Percentiles rank a stretch among this genome's conserved stretches.
These are phyloP conservation scores for Metarhizium guizhouense DNA, from an alignment of 2,329 filamentous ascomycete genomes.

Conservation along the genomic window DNA sequence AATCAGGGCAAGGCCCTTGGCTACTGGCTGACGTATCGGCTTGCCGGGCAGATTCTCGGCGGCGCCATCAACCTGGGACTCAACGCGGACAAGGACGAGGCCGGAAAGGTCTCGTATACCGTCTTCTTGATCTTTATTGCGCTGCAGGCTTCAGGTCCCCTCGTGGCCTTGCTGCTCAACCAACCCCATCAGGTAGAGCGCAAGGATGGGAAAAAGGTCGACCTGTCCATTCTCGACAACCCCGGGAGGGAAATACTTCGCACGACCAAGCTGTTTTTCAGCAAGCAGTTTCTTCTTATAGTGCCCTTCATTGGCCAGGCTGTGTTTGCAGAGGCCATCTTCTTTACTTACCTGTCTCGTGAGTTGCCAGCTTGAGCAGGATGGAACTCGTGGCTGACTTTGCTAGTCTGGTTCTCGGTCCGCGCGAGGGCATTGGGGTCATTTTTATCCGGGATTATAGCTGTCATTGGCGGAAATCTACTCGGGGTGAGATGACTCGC, in stretches of 20 bases:
- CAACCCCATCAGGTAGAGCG: conserved; percentile 53
- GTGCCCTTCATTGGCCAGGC: conserved; percentile 51
- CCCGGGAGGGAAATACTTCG: conserved; percentile 9
- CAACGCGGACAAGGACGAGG: conserved; percentile 46
- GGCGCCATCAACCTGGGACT: conserved; percentile 63
- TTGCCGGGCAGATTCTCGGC: conserved; percentile 60
- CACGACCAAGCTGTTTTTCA: not conserved
- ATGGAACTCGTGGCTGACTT: not conserved
- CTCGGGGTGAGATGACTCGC: conserved; percentile 40
- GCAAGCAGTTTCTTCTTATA: conserved; percentile 39
- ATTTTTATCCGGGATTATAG: conserved; percentile 60
- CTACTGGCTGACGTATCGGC: conserved; percentile 53
- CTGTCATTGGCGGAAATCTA: conserved; percentile 52
- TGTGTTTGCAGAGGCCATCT: conserved; percentile 50
- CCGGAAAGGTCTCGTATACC: conserved; percentile 58
- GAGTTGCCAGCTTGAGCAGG: not conserved
- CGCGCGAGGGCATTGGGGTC: conserved; percentile 60
- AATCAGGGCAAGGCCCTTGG: conserved; percentile 57
- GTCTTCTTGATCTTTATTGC: conserved; percentile 65
- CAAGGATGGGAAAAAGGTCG: conserved; percentile 54
- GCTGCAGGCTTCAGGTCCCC: conserved; percentile 54
- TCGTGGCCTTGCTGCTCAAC: conserved; percentile 56
- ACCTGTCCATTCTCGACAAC: conserved; percentile 46
- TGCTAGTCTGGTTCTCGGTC: conserved; percentile 57
- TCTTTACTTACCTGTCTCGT: conserved; percentile 53